Evolutionary conservation across 2,329 filamentous ascomycete genomes (phyloP).

Genomic region (Didymella segeticola): DNA sequence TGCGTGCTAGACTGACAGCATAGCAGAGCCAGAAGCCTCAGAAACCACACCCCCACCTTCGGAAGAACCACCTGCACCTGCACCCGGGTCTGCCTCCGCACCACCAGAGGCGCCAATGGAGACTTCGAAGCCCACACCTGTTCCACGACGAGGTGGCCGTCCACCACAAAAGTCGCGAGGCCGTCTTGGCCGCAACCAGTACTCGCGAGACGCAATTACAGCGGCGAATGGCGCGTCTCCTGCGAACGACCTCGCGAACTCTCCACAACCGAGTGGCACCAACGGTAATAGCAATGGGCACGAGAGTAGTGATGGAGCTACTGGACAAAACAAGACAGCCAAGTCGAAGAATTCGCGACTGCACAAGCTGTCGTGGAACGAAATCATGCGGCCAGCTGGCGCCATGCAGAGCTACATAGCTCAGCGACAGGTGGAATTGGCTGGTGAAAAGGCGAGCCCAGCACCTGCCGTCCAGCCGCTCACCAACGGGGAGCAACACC

Average conservation of each 20-base stretch:
- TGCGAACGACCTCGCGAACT: slow-evolving; percentile 37
- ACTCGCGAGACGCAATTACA: slow-evolving; percentile 44
- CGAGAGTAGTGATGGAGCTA: slow-evolving; percentile 63
- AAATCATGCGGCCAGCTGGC: slow-evolving; percentile 84
- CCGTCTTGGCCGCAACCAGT: slow-evolving; percentile 49
- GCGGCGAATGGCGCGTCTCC: slow-evolving; percentile 45
- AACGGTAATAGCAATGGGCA: slow-evolving; percentile 47
- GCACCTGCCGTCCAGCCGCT: slow-evolving; percentile 36
- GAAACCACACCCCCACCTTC: slow-evolving; percentile 33
- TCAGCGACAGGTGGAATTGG: slow-evolving; percentile 86
- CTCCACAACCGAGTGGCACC: slow-evolving; percentile 39
- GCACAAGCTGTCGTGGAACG: slow-evolving; percentile 76
- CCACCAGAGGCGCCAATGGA: slow-evolving; percentile 34
- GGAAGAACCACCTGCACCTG: slow-evolving; percentile 37
- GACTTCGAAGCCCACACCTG: slow-evolving; percentile 37
- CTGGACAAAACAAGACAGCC: slow-evolving; percentile 62
- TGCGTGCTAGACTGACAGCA: slow-evolving; percentile 31
- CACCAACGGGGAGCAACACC: slow-evolving; percentile 31
- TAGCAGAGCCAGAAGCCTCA: slow-evolving; percentile 36
- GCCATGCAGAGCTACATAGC: slow-evolving; percentile 90
- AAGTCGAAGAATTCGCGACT: slow-evolving; percentile 65
- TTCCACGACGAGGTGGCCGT: slow-evolving; percentile 43
- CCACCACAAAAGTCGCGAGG: slow-evolving; percentile 43
- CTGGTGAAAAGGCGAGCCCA: slow-evolving; percentile 58
- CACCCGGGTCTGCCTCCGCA: slow-evolving; percentile 31